A percentile compares a stretch with the other conserved stretches of the same genome.
Conservation (phyloP, 192 early-diverging fungal genomes). For the Coemansia sp. region DNA sequence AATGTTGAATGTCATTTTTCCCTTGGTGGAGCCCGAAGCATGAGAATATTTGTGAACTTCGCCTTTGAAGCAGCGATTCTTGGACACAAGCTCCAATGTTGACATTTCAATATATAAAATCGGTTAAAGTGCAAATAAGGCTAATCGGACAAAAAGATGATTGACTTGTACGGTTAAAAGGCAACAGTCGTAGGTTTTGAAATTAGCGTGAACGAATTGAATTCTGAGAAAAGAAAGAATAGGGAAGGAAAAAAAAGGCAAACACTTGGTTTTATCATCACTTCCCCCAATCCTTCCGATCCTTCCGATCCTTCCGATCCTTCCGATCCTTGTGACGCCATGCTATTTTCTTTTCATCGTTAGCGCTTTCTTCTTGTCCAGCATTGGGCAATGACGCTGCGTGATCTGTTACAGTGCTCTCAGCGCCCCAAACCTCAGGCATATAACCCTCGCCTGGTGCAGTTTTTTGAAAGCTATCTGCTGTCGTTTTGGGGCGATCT, state of each 20-base stretch:
- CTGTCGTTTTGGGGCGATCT: neutral
- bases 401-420: neutral
- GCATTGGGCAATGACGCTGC: neutral
- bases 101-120: constrained; percentile 19
- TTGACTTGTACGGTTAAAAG: too few relatives aligned
- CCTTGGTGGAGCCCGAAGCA: constrained; percentile 58
- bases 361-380: neutral
- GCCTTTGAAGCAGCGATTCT: constrained; percentile 68
- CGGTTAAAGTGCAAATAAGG: neutral
- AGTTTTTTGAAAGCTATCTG: constrained; percentile 14
- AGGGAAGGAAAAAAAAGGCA: constrained; percentile 5
- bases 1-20: constrained; percentile 78
- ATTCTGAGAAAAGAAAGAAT: neutral
- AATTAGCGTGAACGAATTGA: neutral
- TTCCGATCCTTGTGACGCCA: neutral
- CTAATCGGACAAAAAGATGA: neutral
- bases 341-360: too few relatives aligned
- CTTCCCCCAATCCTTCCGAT: neutral
- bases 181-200: too few relatives aligned
- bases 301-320: neutral
- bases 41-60: constrained; percentile 74
- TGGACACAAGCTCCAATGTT: constrained; percentile 52
- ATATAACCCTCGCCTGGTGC: constrained; percentile 34
- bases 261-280: neutral
- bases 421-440: constrained; percentile 37